A percentile compares a stretch with the other conserved stretches of the same genome.
Evolutionary conservation across 139 green algal species (phyloP).

Genomic region (Chlamydomonas sp.): DNA sequence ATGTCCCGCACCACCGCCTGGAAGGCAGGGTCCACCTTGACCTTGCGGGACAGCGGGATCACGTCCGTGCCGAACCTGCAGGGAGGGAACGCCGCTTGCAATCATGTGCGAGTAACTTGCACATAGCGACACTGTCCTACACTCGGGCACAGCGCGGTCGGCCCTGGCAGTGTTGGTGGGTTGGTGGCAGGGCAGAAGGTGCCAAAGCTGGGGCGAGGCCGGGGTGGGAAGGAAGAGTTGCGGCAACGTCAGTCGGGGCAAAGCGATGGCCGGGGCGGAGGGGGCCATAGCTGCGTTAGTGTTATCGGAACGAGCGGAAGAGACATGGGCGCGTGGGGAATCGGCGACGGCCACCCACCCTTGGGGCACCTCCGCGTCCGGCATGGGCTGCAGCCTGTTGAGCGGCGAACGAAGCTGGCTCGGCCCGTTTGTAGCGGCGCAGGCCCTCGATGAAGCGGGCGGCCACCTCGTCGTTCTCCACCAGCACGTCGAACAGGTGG

Average conservation of each 20-base stretch:
- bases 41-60: conserved; percentile 80
- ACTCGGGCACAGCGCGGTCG: background rate
- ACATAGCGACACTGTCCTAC: background rate
- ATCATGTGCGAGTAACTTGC: background rate
- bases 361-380: background rate
- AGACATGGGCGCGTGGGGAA: no score
- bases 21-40: conserved; percentile 77
- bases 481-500: conserved; percentile 82
- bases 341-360: background rate
- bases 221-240: background rate
- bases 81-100: no score
- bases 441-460: conserved; percentile 74
- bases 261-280: no score
- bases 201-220: background rate
- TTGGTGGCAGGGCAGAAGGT: background rate
- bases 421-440: conserved; percentile 76
- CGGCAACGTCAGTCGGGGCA: no score
- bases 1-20: conserved; percentile 72
- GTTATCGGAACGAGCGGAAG: no score
- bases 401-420: conserved; percentile 97
- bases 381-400: conserved; percentile 68
- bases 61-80: conserved; percentile 61
- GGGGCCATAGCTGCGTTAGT: no score
- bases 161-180: background rate
- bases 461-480: conserved; percentile 85